These are phyloP conservation scores for Phytophthora crassamura DNA, from an alignment of 352 stramenopile genomes.

Conservation along the genomic window DNA sequence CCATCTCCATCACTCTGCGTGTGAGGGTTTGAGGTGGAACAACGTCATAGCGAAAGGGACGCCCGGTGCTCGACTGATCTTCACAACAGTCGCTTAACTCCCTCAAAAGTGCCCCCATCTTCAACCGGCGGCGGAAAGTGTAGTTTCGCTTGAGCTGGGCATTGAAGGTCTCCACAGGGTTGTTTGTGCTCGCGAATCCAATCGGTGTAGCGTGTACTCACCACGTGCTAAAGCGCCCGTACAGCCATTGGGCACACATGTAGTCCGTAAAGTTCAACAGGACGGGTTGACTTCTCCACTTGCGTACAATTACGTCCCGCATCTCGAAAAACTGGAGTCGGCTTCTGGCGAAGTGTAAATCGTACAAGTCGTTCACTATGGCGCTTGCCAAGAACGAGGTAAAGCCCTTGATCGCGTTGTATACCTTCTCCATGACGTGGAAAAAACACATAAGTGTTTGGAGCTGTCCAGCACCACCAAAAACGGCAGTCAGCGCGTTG, in stretches of 20 bases:
- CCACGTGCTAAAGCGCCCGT: slow-evolving; percentile 11
- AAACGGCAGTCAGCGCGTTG: not conserved
- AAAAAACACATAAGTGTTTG: slow-evolving; percentile 26
- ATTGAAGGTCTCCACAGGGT: slow-evolving; percentile 29
- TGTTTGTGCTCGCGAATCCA: slow-evolving; percentile 26
- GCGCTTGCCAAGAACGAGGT: not conserved
- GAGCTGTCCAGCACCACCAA: not conserved
- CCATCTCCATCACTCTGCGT: too few species aligned
- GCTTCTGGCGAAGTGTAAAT: slow-evolving; percentile 23
- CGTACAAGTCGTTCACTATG: slow-evolving; percentile 24
- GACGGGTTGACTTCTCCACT: not conserved
- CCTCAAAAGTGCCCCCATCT: not conserved
- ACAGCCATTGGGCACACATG: slow-evolving; percentile 16
- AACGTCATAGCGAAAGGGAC: too few species aligned
- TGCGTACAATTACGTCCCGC: not conserved
- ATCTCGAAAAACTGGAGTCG: not conserved
- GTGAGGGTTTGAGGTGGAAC: too few species aligned
- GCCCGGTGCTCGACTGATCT: too few species aligned
- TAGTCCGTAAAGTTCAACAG: slow-evolving; percentile 7
- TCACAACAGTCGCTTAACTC: too few species aligned
- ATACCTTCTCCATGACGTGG: slow-evolving; percentile 28
- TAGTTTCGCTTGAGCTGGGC: slow-evolving; percentile 26
- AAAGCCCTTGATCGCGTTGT: slow-evolving; percentile 9
- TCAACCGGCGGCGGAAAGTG: slow-evolving; percentile 7
- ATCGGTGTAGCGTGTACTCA: slow-evolving; percentile 13